phyloP scores from a whole-genome alignment of 768 basidiomycete genomes.

The Tricholoma bakamatsutake region DNA sequence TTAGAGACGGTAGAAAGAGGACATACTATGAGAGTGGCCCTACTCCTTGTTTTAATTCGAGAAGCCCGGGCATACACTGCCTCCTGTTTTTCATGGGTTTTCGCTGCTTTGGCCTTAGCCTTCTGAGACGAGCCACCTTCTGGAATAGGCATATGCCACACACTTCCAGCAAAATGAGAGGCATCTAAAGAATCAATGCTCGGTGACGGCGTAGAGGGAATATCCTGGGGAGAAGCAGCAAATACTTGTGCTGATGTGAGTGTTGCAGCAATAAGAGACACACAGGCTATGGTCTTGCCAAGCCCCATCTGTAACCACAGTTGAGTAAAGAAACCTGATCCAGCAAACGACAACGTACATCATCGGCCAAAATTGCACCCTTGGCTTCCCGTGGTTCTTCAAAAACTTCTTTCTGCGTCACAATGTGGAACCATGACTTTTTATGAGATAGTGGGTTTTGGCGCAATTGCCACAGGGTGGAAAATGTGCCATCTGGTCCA shows the following conservation, averaged over 20 bases:
- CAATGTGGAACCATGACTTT: constrained; percentile 69
- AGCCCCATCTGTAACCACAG: constrained; percentile 77
- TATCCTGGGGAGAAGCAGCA: constrained; percentile 47
- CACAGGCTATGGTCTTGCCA: constrained; percentile 94
- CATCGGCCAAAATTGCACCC: constrained; percentile 93
- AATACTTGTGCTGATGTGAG: constrained; percentile 64
- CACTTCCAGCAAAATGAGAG: constrained; percentile 68
- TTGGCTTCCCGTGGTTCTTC: constrained; percentile 68
- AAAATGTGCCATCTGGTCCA: constrained; percentile 52
- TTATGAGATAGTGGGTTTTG: constrained; percentile 40
- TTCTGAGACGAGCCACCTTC: constrained; percentile 35
- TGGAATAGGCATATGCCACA: constrained; percentile 78
- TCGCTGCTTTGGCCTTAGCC: constrained; percentile 61
- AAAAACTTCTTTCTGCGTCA: constrained; percentile 74
- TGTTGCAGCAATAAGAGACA: constrained; percentile 89
- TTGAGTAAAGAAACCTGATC: constrained; percentile 3
- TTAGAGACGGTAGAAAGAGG: constrained; percentile 95
- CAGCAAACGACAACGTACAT: constrained; percentile 50
- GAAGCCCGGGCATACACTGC: constrained; percentile 63
- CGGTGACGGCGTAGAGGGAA: constrained; percentile 31
- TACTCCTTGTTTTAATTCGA: constrained; percentile 75
- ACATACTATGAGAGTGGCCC: constrained; percentile 94
- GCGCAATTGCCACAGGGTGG: constrained; percentile 67
- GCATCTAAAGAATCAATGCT: constrained; percentile 28
- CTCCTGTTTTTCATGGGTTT: constrained; percentile 64